A percentile compares a stretch with the other conserved stretches of the same genome.
These are phyloP conservation scores for Dictyostelium intermedium DNA, from an alignment of 78 protist genomes.

Conservation along the genomic window DNA sequence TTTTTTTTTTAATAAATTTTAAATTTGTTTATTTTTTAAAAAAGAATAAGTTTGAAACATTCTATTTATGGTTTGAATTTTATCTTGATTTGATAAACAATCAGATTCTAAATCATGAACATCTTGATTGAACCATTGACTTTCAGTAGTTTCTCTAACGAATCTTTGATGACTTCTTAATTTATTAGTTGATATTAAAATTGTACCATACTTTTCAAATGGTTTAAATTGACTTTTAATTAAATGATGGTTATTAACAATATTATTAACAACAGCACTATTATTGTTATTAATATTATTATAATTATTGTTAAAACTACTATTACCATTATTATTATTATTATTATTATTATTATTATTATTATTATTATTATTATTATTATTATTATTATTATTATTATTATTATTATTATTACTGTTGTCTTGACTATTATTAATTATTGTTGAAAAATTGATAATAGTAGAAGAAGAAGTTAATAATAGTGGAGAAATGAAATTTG, in stretches of 20 bases:
- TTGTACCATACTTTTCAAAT: constrained; percentile 53
- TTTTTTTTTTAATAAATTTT: background rate
- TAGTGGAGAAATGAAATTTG: background rate
- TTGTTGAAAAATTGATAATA: background rate
- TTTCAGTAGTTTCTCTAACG: background rate
- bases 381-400: background rate
- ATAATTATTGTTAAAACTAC: background rate
- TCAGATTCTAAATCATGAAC: constrained; percentile 68
- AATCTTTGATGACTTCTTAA: constrained; percentile 15
- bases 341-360: background rate
- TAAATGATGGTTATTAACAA: background rate
- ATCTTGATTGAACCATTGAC: constrained; percentile 59
- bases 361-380: background rate
- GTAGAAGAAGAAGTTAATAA: background rate
- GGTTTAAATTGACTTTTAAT: constrained; percentile 27
- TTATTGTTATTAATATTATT: background rate
- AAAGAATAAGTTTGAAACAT: constrained; percentile 68
- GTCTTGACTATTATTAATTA: background rate
- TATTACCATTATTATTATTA: background rate
- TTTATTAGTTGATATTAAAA: constrained; percentile 8
- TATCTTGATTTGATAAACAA: background rate
- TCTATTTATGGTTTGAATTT: constrained; percentile 48
- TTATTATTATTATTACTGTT: background rate
- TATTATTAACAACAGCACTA: no score
- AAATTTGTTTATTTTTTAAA: constrained; percentile 41